These are phyloP conservation scores for Fusarium brachygibbosum DNA, from an alignment of 2,329 filamentous ascomycete genomes.

Conservation along the genomic window DNA sequence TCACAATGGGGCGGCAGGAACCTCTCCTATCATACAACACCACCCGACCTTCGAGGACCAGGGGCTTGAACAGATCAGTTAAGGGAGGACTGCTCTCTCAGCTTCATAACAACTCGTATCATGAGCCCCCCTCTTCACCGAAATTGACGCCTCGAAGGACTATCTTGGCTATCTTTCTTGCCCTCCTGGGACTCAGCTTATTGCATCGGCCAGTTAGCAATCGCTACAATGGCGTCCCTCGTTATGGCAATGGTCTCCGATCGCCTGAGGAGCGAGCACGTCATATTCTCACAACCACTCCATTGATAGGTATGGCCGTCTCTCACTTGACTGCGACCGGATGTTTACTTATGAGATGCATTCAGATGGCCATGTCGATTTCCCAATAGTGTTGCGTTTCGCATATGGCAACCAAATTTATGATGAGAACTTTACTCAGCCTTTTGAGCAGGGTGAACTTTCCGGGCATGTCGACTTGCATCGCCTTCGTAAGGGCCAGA, in stretches of 20 bases:
- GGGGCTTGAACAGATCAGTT: slow-evolving; percentile 26
- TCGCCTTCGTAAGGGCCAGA: slow-evolving; percentile 76
- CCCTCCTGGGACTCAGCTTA: slow-evolving; percentile 48
- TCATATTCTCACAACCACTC: slow-evolving; percentile 60
- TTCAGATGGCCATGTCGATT: slow-evolving; percentile 91
- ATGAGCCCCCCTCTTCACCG: slow-evolving; percentile 39
- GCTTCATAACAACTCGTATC: slow-evolving; percentile 38
- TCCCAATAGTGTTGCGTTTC: slow-evolving; percentile 78
- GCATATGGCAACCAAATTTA: slow-evolving; percentile 84
- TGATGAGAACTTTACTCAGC: slow-evolving; percentile 76
- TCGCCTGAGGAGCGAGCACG: slow-evolving; percentile 62
- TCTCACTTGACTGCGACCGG: background rate
- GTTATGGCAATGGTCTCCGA: slow-evolving; percentile 48
- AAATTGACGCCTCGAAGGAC: slow-evolving; percentile 47
- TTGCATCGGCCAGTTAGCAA: slow-evolving; percentile 46
- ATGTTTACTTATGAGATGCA: slow-evolving; percentile 1
- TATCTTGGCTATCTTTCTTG: slow-evolving; percentile 45
- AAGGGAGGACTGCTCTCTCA: slow-evolving; percentile 41
- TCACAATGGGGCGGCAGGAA: slow-evolving; percentile 42
- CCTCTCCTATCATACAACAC: slow-evolving; percentile 42
- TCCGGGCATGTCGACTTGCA: slow-evolving; percentile 82
- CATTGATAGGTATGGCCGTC: slow-evolving; percentile 62
- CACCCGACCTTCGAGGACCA: slow-evolving; percentile 31
- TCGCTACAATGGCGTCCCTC: slow-evolving; percentile 44
- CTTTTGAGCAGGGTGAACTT: slow-evolving; percentile 79